Evolutionary conservation across 176 grass and related monocot genomes (phyloP).

Genomic region (Dendrocalamus sinicus): DNA sequence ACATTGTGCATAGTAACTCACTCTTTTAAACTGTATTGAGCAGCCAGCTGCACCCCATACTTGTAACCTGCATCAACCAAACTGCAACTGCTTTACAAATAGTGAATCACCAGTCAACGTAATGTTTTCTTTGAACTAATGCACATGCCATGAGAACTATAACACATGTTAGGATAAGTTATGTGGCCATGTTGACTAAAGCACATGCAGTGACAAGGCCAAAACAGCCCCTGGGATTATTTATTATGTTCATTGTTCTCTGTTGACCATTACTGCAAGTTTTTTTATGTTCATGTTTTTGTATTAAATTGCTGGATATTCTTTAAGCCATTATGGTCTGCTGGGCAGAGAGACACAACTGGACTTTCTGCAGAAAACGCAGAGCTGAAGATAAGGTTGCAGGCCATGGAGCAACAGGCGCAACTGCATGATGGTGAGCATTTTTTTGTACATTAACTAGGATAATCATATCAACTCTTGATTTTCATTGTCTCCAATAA

Average conservation of each 20-base stretch:
- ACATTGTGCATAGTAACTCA: slow-evolving; percentile 12
- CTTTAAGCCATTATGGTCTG: slow-evolving; percentile 42
- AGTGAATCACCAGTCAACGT: slow-evolving; percentile 11
- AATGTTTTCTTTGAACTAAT: slow-evolving; percentile 33
- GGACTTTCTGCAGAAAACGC: slow-evolving; percentile 71
- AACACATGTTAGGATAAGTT: slow-evolving; percentile 34
- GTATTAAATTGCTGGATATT: slow-evolving; percentile 36
- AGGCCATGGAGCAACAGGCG: slow-evolving; percentile 91
- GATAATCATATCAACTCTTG: slow-evolving; percentile 15
- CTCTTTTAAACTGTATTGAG: slow-evolving; percentile 6
- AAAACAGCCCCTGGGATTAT: not conserved
- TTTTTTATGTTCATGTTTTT: slow-evolving; percentile 21
- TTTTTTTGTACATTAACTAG: slow-evolving; percentile 4
- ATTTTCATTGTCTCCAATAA: slow-evolving; percentile 13
- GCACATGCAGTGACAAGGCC: not conserved
- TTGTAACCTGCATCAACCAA: slow-evolving; percentile 21
- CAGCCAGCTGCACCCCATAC: not conserved
- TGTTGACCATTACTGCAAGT: not conserved
- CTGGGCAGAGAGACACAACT: slow-evolving; percentile 77
- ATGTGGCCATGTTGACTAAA: slow-evolving; percentile 15
- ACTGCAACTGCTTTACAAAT: slow-evolving; percentile 19
- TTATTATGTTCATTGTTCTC: slow-evolving; percentile 32
- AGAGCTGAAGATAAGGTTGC: slow-evolving; percentile 86
- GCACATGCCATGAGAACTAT: slow-evolving; percentile 32
- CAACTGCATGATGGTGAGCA: slow-evolving; percentile 74